Conservation (phyloP, 257 asterid genomes). For the Salvia splendens region DNA sequence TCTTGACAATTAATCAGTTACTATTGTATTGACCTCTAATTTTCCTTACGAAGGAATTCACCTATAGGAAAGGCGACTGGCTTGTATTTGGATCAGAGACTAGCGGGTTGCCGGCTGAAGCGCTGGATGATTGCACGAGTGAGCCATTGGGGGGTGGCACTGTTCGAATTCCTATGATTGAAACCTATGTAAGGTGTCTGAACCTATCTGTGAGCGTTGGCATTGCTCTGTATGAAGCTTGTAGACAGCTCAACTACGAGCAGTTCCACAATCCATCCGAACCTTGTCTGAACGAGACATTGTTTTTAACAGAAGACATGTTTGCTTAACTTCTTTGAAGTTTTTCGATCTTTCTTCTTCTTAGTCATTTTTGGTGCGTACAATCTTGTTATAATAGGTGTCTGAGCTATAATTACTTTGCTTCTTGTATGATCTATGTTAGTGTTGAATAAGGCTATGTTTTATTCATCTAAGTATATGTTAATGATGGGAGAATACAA, state of each 20-base stretch:
- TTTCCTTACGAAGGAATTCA: constrained; percentile 63
- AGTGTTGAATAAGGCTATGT: too few relatives aligned
- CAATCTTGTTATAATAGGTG: neutral
- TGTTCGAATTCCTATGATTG: constrained; percentile 82
- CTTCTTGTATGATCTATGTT: neutral
- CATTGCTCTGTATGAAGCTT: constrained; percentile 86
- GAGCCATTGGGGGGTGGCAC: constrained; percentile 76
- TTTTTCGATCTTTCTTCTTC: neutral
- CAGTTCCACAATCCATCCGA: constrained; percentile 57
- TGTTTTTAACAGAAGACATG: constrained; percentile 69
- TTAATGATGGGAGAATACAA: too few relatives aligned
- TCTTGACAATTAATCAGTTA: neutral
- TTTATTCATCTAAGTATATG: too few relatives aligned
- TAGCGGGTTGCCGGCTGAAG: constrained; percentile 80
- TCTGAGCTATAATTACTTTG: neutral
- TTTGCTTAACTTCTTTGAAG: constrained; percentile 46
- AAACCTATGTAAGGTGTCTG: constrained; percentile 92
- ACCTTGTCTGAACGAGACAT: constrained; percentile 45
- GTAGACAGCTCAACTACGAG: constrained; percentile 85
- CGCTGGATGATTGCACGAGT: constrained; percentile 66
- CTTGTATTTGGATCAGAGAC: constrained; percentile 96
- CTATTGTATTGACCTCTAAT: constrained; percentile 1
- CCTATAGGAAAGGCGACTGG: constrained; percentile 86
- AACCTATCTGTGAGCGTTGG: constrained; percentile 93
- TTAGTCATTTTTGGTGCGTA: too few relatives aligned